A percentile compares a stretch with the other conserved stretches of the same genome.
Evolutionary conservation across 2,329 filamentous ascomycete species (phyloP).

Genomic region (Microcyclosporella mali): DNA sequence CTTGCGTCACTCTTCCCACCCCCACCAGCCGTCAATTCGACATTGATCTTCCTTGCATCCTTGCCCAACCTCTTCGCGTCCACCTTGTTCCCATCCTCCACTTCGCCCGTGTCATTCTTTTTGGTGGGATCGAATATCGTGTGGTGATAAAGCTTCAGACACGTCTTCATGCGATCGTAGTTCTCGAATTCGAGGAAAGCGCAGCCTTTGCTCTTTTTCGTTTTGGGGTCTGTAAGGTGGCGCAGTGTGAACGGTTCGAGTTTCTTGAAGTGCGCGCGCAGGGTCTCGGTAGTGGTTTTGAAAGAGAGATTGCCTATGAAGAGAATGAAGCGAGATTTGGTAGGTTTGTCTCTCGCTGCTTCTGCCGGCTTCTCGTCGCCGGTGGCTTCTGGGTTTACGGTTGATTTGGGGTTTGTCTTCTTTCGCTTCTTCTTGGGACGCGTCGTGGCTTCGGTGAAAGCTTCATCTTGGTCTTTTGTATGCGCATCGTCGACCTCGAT

Average conservation of each 20-base stretch:
- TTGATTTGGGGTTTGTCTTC: conserved; percentile 8
- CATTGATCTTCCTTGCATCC: conserved; percentile 72
- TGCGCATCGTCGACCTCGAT: conserved; percentile 2
- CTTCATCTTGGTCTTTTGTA: background rate
- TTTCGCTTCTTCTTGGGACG: conserved; percentile 13
- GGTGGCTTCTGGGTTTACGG: conserved; percentile 1
- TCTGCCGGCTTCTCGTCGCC: too few species aligned
- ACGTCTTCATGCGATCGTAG: conserved; percentile 87
- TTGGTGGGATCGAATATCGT: conserved; percentile 56
- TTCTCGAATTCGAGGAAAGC: conserved; percentile 85
- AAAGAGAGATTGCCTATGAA: conserved; percentile 90
- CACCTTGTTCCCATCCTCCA: conserved; percentile 7
- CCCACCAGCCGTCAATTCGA: conserved; percentile 81
- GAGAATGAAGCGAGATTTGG: conserved; percentile 62
- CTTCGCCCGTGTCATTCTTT: conserved; percentile 11
- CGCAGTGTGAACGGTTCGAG: conserved; percentile 66
- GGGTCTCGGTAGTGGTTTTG: conserved; percentile 63
- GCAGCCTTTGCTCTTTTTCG: conserved; percentile 63
- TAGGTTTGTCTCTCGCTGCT: conserved; percentile 21
- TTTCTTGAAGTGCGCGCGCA: conserved; percentile 70
- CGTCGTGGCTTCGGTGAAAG: too few species aligned
- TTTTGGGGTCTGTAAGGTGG: conserved; percentile 62
- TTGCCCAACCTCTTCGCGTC: conserved; percentile 37
- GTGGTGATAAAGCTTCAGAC: conserved; percentile 85
- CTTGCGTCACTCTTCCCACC: conserved; percentile 70